Base-by-base conservation (phyloP, 768 basidiomycete genomes). In the Saitozyma podzolica region DNA sequence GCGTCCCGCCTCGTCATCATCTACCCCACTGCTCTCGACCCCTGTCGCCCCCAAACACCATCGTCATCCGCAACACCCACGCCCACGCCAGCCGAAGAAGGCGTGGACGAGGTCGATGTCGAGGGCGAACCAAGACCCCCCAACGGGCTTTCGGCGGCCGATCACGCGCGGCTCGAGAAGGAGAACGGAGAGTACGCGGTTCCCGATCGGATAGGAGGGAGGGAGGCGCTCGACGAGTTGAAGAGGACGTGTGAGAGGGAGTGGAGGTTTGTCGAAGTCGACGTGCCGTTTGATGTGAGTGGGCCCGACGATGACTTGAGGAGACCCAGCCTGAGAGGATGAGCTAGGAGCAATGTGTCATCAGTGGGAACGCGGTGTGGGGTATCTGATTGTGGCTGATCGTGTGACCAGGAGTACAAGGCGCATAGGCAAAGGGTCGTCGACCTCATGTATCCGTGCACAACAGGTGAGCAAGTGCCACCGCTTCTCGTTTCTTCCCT, bases 201-300 rank as follows among this genome's bases (percentile, higher is more conserved):
- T 2, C 96, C 96, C 8, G 96, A 99, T 79, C 84, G 96, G 51
- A 70, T 87, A 51, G 90, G 90, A 6, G 95, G 94, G 0, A 80
- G 89, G 16, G 82, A 85, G 67, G 90, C 91, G 66, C 72, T 91
- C 1, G 85, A 88, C 61, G 94, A 97, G 75, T 83, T 99, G 41
- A 83, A 84, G 45, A 19, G 13, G 51, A 66, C 93, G n/a, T 89
- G 90, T 76, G 91, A 89, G 1, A 83, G 95, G 53, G 80, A 78
- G 41, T 98, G 93, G 93, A 91, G 94, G 68, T 93, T 98, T 72
- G 90, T 97, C 8, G 90, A 95, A 74, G 80, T 98, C 41, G 83
- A 98, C 78, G 86, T 98, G 3, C 84, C 90, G 9, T 95, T 88
- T 70, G 81, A 87, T 76, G 92, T 89, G 60, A 74, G 78, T 74